These are phyloP conservation scores for Musa troglodytarum DNA, from an alignment of 176 grass and related monocot genomes.

Conservation along the genomic window DNA sequence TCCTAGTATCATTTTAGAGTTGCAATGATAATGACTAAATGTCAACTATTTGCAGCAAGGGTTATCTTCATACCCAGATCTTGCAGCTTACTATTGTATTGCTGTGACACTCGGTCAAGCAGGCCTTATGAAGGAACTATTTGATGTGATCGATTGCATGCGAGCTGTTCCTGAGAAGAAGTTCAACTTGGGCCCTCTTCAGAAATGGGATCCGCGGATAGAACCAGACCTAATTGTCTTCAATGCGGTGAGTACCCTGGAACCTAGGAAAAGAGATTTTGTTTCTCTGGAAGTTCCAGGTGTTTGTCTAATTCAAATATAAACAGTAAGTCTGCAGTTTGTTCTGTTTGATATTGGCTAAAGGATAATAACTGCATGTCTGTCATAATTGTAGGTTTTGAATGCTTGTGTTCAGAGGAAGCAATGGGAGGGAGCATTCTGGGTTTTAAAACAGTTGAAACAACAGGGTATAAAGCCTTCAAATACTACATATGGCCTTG, in stretches of 20 bases:
- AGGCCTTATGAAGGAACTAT: slow-evolving; percentile 93
- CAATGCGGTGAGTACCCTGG: slow-evolving; percentile 53
- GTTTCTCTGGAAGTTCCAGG: not conserved
- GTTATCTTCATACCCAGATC: slow-evolving; percentile 85
- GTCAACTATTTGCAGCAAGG: slow-evolving; percentile 59
- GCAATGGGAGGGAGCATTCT: slow-evolving; percentile 98
- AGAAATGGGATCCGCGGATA: slow-evolving; percentile 74
- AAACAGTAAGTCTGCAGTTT: not conserved
- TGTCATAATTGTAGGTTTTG: slow-evolving; percentile 47
- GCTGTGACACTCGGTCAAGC: slow-evolving; percentile 81
- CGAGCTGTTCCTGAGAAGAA: slow-evolving; percentile 57
- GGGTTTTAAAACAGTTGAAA: slow-evolving; percentile 92
- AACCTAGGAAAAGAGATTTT: not conserved
- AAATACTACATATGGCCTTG: slow-evolving; percentile 94
- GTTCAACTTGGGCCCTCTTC: slow-evolving; percentile 52
- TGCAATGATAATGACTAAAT: slow-evolving; percentile 14
- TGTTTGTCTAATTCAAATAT: not conserved
- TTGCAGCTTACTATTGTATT: slow-evolving; percentile 90
- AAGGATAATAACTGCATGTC: slow-evolving; percentile 12
- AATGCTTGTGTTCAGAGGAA: slow-evolving; percentile 91
- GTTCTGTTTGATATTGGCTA: slow-evolving; percentile 9
- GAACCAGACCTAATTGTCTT: slow-evolving; percentile 93
- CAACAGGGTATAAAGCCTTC: slow-evolving; percentile 58
- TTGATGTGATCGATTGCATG: slow-evolving; percentile 96
- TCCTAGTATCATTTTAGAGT: slow-evolving; percentile 5